phyloP scores from a whole-genome alignment of 495 filamentous ascomycete species.

The Podospora australis region DNA sequence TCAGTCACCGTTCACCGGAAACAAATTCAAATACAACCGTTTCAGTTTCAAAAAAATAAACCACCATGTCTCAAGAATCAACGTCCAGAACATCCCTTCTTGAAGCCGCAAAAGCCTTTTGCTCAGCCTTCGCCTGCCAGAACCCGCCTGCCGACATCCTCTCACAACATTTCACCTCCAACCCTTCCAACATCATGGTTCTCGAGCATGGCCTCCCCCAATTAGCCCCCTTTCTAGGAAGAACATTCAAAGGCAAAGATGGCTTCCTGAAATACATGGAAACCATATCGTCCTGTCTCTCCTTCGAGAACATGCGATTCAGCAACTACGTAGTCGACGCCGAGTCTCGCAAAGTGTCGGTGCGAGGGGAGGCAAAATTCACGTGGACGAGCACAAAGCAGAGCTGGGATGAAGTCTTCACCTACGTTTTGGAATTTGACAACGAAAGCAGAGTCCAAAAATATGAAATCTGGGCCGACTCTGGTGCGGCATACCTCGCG shows the following conservation, averaged over 20 bases:
- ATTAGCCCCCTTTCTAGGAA: conserved; percentile 53
- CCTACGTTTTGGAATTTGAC: conserved; percentile 48
- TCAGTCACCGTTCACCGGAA: too few relatives aligned
- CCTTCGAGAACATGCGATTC: conserved; percentile 47
- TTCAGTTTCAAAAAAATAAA: not conserved
- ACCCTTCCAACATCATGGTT: conserved; percentile 20
- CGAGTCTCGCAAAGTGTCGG: conserved; percentile 34
- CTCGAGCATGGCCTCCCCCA: conserved; percentile 51
- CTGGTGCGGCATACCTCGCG: conserved; percentile 57
- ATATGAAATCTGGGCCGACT: conserved; percentile 61
- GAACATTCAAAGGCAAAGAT: conserved; percentile 42
- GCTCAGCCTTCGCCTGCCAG: conserved; percentile 38
- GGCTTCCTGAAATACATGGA: conserved; percentile 46
- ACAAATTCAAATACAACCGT: not conserved
- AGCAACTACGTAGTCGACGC: conserved; percentile 48
- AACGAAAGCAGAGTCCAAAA: conserved; percentile 35
- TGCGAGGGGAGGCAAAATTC: conserved; percentile 47
- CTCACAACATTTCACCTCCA: conserved; percentile 44
- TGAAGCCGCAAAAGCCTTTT: conserved; percentile 38
- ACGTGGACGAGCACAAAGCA: conserved; percentile 44
- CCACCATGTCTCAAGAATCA: not conserved
- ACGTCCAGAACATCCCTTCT: conserved; percentile 32
- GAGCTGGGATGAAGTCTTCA: conserved; percentile 54
- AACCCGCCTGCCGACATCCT: conserved; percentile 33
- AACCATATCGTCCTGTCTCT: conserved; percentile 32